These are phyloP conservation scores for Penicillium chermesinum DNA, from an alignment of 495 filamentous ascomycete genomes.

Conservation along the genomic window DNA sequence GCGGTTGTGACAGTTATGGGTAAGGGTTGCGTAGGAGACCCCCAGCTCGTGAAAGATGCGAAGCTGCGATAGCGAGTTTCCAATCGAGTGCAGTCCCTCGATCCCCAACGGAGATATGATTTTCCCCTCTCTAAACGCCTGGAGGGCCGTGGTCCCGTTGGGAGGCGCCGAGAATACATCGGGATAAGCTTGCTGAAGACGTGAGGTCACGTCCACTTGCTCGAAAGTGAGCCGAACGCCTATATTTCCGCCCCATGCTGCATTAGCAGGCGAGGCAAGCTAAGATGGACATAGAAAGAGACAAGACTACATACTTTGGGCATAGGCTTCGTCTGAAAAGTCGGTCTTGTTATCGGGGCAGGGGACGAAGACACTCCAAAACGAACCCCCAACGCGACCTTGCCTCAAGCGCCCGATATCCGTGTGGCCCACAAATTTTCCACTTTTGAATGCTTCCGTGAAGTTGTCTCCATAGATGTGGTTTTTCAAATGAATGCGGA, in stretches of 20 bases:
- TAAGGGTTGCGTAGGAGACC: constrained; percentile 87
- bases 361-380: constrained; percentile 84
- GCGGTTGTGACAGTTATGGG: constrained; percentile 88
- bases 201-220: constrained; percentile 76
- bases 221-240: constrained; percentile 68
- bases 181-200: constrained; percentile 65
- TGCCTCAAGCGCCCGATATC: constrained; percentile 63
- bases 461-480: constrained; percentile 74
- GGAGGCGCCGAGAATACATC: constrained; percentile 56
- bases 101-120: constrained; percentile 72
- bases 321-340: constrained; percentile 70
- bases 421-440: constrained; percentile 64
- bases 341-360: constrained; percentile 70
- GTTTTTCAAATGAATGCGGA: constrained; percentile 66
- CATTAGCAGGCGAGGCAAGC: too few species aligned
- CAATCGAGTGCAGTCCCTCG: constrained; percentile 93
- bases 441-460: constrained; percentile 60
- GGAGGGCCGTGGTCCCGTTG: constrained; percentile 53
- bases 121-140: constrained; percentile 54
- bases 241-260: constrained; percentile 22
- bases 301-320: constrained; percentile 38
- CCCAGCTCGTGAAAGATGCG: constrained; percentile 70
- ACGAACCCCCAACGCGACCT: constrained; percentile 59
- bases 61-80: constrained; percentile 73
- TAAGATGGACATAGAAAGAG: too few species aligned